Base-by-base conservation (phyloP, 2,329 filamentous ascomycete species). In the Rhynchosporium agropyri region DNA sequence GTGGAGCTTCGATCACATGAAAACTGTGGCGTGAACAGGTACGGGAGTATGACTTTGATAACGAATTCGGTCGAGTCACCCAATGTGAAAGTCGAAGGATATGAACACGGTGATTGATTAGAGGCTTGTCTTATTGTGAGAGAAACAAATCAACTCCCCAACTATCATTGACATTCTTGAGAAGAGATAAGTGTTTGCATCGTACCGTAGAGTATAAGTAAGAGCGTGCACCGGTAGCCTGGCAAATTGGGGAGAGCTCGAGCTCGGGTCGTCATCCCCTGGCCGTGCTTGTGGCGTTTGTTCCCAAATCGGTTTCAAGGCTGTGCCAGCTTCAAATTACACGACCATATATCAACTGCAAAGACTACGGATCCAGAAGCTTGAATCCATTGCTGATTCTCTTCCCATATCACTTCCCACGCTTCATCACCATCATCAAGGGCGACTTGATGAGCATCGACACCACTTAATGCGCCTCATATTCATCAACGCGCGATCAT, bases 381-480 rank as follows among this genome's bases (percentile, higher is more conserved):
- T 9, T 28, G 28, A 50, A 36, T 60, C 53, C 33, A 62, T 36
- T 48, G 46, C 36, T 36, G 46, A 48, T 51, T 42, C 43, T 33
- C 36, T 36, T 28, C 36, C 38, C 8, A 43, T 15, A 20, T 36
- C 13, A 58, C 15, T 53, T 20, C 33, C 33, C 15, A 36, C 5
- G 33, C 33, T 1, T 6, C 9, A 6, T 10, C 33, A 36, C 40
- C 46, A 36, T 45, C 58, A 62, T 53, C 60, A 64, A 64, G 56
- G 61, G 33, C 50, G 40, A 53, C 63, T 68, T 70, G 68, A 66
- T 70, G 67, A 68, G 46, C 63, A 56, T 61, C 56, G 38, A 48
- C 61, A 60, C 64, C 69, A 36, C 68, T 75, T 74, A 65, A 75
- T 75, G 73, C 68, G 68, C 70, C 65, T 61, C 65, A 61, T 63